Conservation (phyloP, 2,329 filamentous ascomycete genomes). For the Calonectria leucothoes region DNA sequence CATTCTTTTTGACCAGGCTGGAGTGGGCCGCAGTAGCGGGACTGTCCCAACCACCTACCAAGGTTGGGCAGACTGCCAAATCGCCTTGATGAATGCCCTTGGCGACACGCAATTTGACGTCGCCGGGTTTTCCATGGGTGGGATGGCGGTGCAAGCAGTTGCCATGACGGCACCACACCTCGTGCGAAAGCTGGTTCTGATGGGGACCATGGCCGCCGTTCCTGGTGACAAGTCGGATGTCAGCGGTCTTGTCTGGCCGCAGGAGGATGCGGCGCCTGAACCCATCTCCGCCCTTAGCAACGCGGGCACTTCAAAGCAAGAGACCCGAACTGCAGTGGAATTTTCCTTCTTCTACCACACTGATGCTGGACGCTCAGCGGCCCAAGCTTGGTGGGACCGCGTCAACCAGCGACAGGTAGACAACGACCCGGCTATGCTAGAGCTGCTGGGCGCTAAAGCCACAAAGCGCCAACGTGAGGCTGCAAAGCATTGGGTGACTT, state of each 20-base stretch:
- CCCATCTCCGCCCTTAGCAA: background rate
- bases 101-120: background rate
- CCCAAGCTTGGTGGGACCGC: background rate
- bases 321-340: background rate
- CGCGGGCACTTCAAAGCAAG: background rate
- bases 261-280: background rate
- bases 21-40: background rate
- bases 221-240: background rate
- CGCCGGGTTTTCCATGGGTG: background rate
- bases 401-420: background rate
- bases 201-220: background rate
- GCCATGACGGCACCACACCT: background rate
- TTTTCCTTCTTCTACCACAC: background rate
- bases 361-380: background rate
- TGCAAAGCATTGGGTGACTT: background rate
- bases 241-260: background rate
- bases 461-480: background rate
- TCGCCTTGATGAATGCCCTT: background rate
- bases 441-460: background rate
- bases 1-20: background rate
- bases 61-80: background rate
- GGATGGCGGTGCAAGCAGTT: background rate
- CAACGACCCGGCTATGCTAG: background rate
- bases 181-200: background rate
- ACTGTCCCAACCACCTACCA: background rate